These are phyloP conservation scores for Coemansia sp. DNA, from an alignment of 192 early-diverging fungal species.

Conservation along the genomic window DNA sequence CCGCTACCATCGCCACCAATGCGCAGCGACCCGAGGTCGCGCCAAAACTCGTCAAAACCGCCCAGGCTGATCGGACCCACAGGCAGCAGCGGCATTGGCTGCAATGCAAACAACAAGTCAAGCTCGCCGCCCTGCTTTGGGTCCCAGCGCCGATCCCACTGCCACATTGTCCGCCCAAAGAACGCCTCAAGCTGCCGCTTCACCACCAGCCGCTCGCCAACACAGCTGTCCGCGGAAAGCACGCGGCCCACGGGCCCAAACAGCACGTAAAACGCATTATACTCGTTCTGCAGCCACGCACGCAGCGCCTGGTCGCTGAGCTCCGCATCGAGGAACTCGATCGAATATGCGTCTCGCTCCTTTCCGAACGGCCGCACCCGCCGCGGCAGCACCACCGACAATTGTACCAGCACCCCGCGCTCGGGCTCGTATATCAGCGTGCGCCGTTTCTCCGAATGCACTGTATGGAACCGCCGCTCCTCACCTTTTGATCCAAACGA, in stretches of 20 bases:
- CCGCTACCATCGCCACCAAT: background rate
- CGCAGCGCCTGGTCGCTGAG: constrained; percentile 27
- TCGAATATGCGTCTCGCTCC: constrained; percentile 41
- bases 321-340: constrained; percentile 41
- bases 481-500: constrained; percentile 10
- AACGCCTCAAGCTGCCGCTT: constrained; percentile 36
- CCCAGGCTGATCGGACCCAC: constrained; percentile 43
- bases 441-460: constrained; percentile 48
- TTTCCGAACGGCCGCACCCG: constrained; percentile 23
- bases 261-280: constrained; percentile 24
- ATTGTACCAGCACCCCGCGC: constrained; percentile 25
- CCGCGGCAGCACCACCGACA: constrained; percentile 41
- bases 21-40: constrained; percentile 15
- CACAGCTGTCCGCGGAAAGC: background rate
- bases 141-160: constrained; percentile 40
- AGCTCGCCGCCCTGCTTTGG: constrained; percentile 16
- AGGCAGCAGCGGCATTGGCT: constrained; percentile 28
- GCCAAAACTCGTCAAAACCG: constrained; percentile 46
- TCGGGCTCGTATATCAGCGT: constrained; percentile 39
- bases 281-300: constrained; percentile 35
- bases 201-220: constrained; percentile 1
- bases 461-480: constrained; percentile 13
- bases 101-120: constrained; percentile 23
- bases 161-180: constrained; percentile 36
- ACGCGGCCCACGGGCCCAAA: constrained; percentile 20